Percentiles rank a stretch among this genome's conserved stretches.
These are phyloP conservation scores for Cercospora berteroae DNA, from an alignment of 2,329 filamentous ascomycete species.

Conservation along the genomic window DNA sequence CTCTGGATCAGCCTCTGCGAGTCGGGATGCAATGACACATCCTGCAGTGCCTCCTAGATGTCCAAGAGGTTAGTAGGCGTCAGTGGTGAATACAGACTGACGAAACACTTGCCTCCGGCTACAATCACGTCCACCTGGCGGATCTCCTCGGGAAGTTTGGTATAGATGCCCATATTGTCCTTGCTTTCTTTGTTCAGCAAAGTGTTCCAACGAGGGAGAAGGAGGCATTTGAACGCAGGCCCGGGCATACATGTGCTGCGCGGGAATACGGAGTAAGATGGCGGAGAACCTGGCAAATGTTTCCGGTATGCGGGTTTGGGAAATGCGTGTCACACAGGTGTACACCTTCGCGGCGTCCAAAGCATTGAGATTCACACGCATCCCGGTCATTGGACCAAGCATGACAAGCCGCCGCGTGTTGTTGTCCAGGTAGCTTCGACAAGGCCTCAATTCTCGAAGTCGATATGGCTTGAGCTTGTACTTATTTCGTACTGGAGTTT, in stretches of 20 bases:
- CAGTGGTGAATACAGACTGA: neutral
- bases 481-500: neutral
- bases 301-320: neutral
- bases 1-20: conserved; percentile 53
- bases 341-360: neutral
- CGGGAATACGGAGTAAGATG: conserved; percentile 7
- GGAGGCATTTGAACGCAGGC: neutral
- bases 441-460: neutral
- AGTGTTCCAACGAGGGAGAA: neutral
- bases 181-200: neutral
- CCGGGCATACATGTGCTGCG: neutral
- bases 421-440: neutral
- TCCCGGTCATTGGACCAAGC: neutral
- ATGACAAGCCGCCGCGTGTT: neutral
- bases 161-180: conserved; percentile 29
- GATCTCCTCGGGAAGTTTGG: conserved; percentile 40
- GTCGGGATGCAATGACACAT: conserved; percentile 52
- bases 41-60: conserved; percentile 48
- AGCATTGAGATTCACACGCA: neutral
- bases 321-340: neutral
- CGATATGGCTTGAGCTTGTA: neutral
- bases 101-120: conserved; percentile 44
- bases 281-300: neutral
- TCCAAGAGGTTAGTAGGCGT: neutral
- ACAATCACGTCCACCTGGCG: conserved; percentile 54